Conservation (phyloP, 345 rosid genomes). For the Citrus inodora region DNA sequence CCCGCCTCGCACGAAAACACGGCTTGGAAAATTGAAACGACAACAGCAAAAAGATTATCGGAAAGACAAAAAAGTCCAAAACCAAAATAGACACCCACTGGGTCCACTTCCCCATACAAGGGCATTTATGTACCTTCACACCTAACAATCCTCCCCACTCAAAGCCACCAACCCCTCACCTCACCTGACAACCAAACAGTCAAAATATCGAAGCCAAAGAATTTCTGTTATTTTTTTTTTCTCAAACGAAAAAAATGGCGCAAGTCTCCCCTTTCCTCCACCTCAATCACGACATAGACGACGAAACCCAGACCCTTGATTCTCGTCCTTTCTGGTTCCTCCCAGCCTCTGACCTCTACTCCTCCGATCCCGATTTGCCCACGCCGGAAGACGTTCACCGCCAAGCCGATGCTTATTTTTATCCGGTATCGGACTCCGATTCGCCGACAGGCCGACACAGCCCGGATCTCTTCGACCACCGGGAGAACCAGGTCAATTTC, state of each 20-base stretch:
- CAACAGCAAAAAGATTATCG: no score
- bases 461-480: slow-evolving; percentile 44
- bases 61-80: background rate
- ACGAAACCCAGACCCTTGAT: slow-evolving; percentile 23
- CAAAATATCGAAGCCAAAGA: background rate
- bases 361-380: slow-evolving; percentile 31
- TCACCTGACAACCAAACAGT: background rate
- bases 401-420: background rate
- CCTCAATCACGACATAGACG: slow-evolving; percentile 19
- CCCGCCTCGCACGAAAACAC: background rate
- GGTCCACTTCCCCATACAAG: background rate
- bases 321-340: slow-evolving; percentile 36
- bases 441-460: slow-evolving; percentile 20
- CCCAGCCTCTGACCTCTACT: slow-evolving; percentile 23
- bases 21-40: background rate
- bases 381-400: slow-evolving; percentile 7
- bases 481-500: slow-evolving; percentile 64
- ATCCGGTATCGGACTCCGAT: slow-evolving; percentile 32
- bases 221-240: background rate
- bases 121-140: background rate
- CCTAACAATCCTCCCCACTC: background rate
- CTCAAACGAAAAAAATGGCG: slow-evolving; percentile 6
- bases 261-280: slow-evolving; percentile 28
- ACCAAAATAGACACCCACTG: background rate
- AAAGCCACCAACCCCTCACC: background rate